Evolutionary conservation across 1,284 basidiomycete genomes (phyloP), one percentile per base, ranked within the genome.

Genomic region (Heterobasidion parviporum): DNA sequence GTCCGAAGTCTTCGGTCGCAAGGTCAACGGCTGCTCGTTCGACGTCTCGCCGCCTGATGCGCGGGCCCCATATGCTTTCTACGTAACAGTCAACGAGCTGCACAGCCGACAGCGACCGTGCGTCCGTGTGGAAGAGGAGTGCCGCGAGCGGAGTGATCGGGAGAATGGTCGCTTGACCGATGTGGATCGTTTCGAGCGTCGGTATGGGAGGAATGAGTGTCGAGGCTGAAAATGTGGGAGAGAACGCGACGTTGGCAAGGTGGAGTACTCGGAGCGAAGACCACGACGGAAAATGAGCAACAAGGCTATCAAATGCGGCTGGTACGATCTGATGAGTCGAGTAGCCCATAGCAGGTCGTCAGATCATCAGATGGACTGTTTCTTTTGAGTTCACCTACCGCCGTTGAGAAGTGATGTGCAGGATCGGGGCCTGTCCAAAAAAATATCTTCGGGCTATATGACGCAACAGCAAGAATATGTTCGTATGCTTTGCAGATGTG

Each of bases 51-150:
- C 68, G 60, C 14, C 75, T 68, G 44, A 77, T 60, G 46, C 73
- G 69, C 9, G 72, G 68, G 16, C 80, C 81, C 81, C 81, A 82
- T 38, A 83, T 83, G 56, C 79, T 80, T 50, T 73, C 75, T 32
- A 70, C 65, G 62, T 82, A 83, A 20, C 73, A 73, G 58, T 83
- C 82, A 7, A 81, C 74, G 6, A 83, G 68, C 41, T 70, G 67
- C n/a, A 83, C 62, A 35, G 61, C 54, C 54, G 64, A 60, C 15
- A 82, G 65, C 32, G 62, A 60, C 14, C 62, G 47, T 59, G 68
- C 63, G 14, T 56, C 61, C 6, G 61, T 64, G 32, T 61, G 60
- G 54, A 70, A 70, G 48, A 77, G 60, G 58, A 76, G 69, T 36
- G 64, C 61, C 6, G 73, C 75, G 20, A 81, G 66, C 15, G 67